A percentile compares a stretch with the other conserved stretches of the same genome.
Conservation (phyloP, 2,329 filamentous ascomycete genomes). For the Metarhizium guizhouense region DNA sequence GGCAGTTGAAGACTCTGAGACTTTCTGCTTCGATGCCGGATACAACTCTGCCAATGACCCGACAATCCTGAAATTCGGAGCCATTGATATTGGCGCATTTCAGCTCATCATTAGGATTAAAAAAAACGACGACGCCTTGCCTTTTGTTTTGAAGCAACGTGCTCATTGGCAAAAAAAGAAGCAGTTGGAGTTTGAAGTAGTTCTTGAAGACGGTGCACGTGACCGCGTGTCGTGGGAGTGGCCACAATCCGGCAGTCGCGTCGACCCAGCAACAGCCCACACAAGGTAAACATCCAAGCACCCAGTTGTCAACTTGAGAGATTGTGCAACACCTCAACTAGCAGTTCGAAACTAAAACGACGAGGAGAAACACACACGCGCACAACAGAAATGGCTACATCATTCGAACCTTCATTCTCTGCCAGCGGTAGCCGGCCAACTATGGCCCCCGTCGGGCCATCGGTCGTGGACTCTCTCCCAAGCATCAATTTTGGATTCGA, state of each 20-base stretch:
- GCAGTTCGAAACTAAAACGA: background rate
- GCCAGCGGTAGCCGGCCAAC: conserved; percentile 51
- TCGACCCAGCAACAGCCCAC: conserved; percentile 5
- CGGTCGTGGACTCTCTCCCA: conserved; percentile 71
- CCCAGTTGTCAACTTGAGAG: conserved; percentile 1
- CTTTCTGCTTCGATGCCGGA: conserved; percentile 19
- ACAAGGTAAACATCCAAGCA: conserved; percentile 7
- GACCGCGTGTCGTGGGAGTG: conserved; percentile 3
- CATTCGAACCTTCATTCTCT: conserved; percentile 63
- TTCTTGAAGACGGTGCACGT: conserved; percentile 9
- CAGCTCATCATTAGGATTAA: background rate
- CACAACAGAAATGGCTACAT: conserved; percentile 38
- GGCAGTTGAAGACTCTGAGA: conserved; percentile 14
- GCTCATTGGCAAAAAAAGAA: conserved; percentile 5
- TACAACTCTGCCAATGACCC: conserved; percentile 26
- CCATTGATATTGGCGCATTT: conserved; percentile 11
- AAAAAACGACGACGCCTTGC: background rate
- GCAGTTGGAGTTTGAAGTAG: background rate
- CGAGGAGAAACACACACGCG: background rate
- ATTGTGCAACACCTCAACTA: background rate
- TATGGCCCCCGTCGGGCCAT: conserved; percentile 49
- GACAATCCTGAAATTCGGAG: conserved; percentile 21
- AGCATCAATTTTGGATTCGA: conserved; percentile 94
- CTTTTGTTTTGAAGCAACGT: background rate
- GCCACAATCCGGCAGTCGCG: conserved; percentile 2